phyloP scores from a whole-genome alignment of 768 basidiomycete species.

The Amanita pseudoporphyria region DNA sequence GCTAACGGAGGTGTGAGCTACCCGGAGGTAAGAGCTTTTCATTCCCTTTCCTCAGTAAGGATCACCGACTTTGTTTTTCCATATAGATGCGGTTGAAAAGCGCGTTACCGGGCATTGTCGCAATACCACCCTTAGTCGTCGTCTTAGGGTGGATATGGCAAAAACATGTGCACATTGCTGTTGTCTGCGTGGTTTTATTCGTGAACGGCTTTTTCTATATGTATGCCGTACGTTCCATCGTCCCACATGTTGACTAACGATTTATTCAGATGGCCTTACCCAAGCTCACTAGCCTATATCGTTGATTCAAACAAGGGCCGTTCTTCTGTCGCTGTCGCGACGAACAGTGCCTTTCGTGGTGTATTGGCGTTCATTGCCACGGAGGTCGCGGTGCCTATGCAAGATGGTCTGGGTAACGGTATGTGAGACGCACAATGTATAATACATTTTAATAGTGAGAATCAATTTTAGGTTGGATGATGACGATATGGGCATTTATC shows the following conservation, averaged over 20 bases:
- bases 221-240: constrained; percentile 29
- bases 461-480: constrained; percentile 54
- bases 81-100: constrained; percentile 64
- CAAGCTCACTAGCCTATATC: constrained; percentile 71
- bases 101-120: constrained; percentile 43
- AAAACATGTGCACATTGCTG: constrained; percentile 52
- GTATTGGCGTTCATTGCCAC: constrained; percentile 55
- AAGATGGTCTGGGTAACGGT: constrained; percentile 27
- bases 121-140: constrained; percentile 52
- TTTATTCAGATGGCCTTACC: constrained; percentile 28
- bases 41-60: neutral
- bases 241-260: neutral
- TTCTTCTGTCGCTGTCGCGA: constrained; percentile 64
- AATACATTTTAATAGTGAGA: constrained; percentile 21
- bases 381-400: constrained; percentile 67
- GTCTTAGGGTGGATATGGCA: constrained; percentile 72
- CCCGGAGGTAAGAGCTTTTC: constrained; percentile 49
- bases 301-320: constrained; percentile 82
- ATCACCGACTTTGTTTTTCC: neutral
- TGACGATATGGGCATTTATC: constrained; percentile 50
- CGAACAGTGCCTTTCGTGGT: constrained; percentile 73
- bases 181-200: constrained; percentile 65
- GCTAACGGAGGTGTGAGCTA: constrained; percentile 32
- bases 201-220: constrained; percentile 64
- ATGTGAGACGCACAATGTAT: neutral